Evolutionary conservation across 257 asterid genomes (phyloP), one percentile per base, ranked within the genome.

Genomic region (Solanum sparsipilum): DNA sequence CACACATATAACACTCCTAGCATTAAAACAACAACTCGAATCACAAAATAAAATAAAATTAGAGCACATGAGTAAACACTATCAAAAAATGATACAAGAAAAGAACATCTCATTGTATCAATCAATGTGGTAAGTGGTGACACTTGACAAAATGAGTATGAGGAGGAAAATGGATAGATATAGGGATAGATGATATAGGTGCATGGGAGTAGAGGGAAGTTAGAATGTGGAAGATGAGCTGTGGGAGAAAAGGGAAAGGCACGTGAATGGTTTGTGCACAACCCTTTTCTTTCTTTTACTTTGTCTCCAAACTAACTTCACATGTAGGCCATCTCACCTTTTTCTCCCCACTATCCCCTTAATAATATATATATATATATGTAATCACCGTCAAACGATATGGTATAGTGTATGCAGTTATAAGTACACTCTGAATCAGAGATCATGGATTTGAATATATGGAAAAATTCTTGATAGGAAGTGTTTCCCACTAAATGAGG

Each of bases 191-290:
- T 13, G 60, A 48, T 67, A 52, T 58, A 89, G 86, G 71, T 72
- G 44, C 86, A 90, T 86, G 70, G 90, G 86, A 68, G 39, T 5
- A 85, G 38, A 85, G 60, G 71, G 29, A 65, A 85, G 88, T 31
- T 3, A n/a, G 67, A 38, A 67, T 79, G 85, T 48, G 92, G 90
- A 89, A 90, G 88, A 92, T 93, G 97, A 93, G 95, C 95, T 93
- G 94, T 94, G 92, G 92, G 35, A 11, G 25, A 29, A 90, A 91
- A 91, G 93, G 93, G 85, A 76, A 79, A 88, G 93, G 91, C 98
- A 95, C 92, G 98, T 95, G 98, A 93, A 93, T 81, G 94, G 96
- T 93, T 92, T 89, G 39, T 86, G 93, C 95, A 94, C 89, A 91
- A 93, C 88, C 93, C 92, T 86, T 21, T 68, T 71, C 87, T 46